Conservation (phyloP, 2,329 filamentous ascomycete species). For the Fusarium citri region DNA sequence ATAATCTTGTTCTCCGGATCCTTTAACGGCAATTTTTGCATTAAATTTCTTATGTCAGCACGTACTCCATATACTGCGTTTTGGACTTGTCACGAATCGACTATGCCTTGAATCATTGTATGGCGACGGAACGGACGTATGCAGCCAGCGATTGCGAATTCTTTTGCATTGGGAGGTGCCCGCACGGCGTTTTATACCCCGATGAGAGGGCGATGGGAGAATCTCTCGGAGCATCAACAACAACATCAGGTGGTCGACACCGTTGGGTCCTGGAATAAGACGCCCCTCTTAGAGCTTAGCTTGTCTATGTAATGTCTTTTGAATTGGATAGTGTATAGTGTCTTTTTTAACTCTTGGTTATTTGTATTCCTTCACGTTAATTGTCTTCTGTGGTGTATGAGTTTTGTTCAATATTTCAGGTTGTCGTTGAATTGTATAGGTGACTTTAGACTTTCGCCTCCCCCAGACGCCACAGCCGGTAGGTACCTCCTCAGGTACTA, state of each 20-base stretch:
- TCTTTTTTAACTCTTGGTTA: slow-evolving; percentile 24
- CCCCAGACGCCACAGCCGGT: slow-evolving; percentile 22
- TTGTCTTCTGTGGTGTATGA: neutral
- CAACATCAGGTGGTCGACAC: slow-evolving; percentile 24
- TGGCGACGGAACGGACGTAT: slow-evolving; percentile 27
- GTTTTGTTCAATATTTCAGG: neutral
- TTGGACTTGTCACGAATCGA: slow-evolving; percentile 24
- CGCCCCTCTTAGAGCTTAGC: slow-evolving; percentile 27
- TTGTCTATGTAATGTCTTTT: slow-evolving; percentile 44
- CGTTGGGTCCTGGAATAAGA: slow-evolving; percentile 23
- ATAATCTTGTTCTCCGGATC: slow-evolving; percentile 31
- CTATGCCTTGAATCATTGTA: slow-evolving; percentile 22
- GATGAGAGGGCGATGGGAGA: slow-evolving; percentile 32
- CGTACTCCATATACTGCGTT: slow-evolving; percentile 38
- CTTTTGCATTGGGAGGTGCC: slow-evolving; percentile 35
- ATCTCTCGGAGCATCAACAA: slow-evolving; percentile 29
- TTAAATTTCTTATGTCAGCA: slow-evolving; percentile 38
- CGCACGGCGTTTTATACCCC: slow-evolving; percentile 28
- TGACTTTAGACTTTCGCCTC: slow-evolving; percentile 5
- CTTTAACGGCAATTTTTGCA: slow-evolving; percentile 32
- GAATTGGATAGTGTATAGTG: slow-evolving; percentile 43
- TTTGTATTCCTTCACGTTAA: neutral
- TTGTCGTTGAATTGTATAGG: slow-evolving; percentile 5
- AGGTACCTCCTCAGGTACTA: neutral
- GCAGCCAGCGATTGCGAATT: slow-evolving; percentile 31